Percentiles rank a stretch among this genome's conserved stretches.
Evolutionary conservation across 257 asterid genomes (phyloP).

Genomic region (Sherardia arvensis): DNA sequence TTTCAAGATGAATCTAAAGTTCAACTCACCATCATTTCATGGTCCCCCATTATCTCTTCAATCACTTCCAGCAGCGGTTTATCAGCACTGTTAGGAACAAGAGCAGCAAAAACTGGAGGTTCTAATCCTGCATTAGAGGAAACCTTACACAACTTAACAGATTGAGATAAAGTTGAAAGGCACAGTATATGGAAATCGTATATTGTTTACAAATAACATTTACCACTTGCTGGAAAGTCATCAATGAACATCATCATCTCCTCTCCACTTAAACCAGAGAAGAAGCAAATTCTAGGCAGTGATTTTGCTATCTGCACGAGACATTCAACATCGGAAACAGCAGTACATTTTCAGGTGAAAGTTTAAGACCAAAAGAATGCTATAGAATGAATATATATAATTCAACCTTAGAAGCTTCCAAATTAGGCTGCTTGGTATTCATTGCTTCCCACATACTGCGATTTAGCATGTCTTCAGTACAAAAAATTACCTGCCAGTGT

Average conservation of each 20-base stretch:
- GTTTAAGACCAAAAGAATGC: not conserved
- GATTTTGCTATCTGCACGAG: conserved; percentile 61
- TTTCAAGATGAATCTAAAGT: not conserved
- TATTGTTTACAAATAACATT: conserved; percentile 1
- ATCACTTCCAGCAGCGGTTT: conserved; percentile 67
- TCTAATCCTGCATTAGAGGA: conserved; percentile 42
- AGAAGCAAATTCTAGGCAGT: conserved; percentile 78
- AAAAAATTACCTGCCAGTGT: conserved; percentile 50
- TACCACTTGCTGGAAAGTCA: conserved; percentile 81
- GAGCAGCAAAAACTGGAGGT: conserved; percentile 69
- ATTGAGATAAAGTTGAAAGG: not conserved
- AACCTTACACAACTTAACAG: not conserved
- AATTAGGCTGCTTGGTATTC: conserved; percentile 55
- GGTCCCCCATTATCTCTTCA: conserved; percentile 92
- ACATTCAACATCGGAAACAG: not conserved
- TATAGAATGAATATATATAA: not conserved
- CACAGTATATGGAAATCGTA: not conserved
- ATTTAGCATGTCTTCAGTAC: conserved; percentile 79
- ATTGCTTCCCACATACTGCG: conserved; percentile 85
- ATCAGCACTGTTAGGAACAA: conserved; percentile 77
- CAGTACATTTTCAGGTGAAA: not conserved
- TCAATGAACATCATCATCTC: conserved; percentile 99
- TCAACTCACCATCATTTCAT: conserved; percentile 62
- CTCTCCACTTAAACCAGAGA: conserved; percentile 93
- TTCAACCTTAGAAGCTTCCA: conserved; percentile 55